Percentiles rank a stretch among this genome's conserved stretches.
These are phyloP conservation scores for Aspergillus incahuasiensis DNA, from an alignment of 495 filamentous ascomycete genomes.

Conservation along the genomic window DNA sequence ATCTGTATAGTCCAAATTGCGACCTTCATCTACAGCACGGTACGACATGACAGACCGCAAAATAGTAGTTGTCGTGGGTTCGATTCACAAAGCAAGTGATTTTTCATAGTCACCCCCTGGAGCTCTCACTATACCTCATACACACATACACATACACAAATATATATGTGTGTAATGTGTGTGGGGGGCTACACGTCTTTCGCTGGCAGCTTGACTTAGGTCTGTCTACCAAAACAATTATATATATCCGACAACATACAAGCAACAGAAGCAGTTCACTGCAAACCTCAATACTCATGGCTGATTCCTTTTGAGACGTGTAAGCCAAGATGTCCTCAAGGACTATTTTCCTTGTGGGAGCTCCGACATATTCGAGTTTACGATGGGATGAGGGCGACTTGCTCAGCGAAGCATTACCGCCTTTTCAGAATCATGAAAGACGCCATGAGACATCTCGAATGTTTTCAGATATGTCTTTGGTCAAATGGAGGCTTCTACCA, in stretches of 20 bases:
- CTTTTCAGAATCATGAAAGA: slow-evolving; percentile 34
- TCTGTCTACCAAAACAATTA: not conserved
- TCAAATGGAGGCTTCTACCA: slow-evolving; percentile 42
- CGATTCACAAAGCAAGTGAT: not conserved
- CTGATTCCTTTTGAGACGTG: not conserved
- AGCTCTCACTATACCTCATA: not conserved
- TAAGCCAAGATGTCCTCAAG: slow-evolving; percentile 39
- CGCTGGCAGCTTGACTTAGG: not conserved
- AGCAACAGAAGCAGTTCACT: not conserved
- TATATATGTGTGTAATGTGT: not conserved
- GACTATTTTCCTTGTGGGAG: slow-evolving; percentile 57
- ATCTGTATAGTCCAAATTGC: not conserved
- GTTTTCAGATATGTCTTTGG: slow-evolving; percentile 13
- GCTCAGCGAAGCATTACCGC: slow-evolving; percentile 42
- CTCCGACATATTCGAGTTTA: slow-evolving; percentile 50
- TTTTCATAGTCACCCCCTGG: not conserved
- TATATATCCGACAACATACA: not conserved
- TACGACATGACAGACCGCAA: not conserved
- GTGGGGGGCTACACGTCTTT: not conserved
- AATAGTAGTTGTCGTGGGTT: not conserved
- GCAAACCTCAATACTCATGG: not conserved
- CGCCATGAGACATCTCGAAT: not conserved
- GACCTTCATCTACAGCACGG: not conserved
- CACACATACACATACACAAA: not conserved
- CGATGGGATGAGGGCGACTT: slow-evolving; percentile 52